Conservation (phyloP, 1,284 basidiomycete species). For the Ganoderma lucidum region DNA sequence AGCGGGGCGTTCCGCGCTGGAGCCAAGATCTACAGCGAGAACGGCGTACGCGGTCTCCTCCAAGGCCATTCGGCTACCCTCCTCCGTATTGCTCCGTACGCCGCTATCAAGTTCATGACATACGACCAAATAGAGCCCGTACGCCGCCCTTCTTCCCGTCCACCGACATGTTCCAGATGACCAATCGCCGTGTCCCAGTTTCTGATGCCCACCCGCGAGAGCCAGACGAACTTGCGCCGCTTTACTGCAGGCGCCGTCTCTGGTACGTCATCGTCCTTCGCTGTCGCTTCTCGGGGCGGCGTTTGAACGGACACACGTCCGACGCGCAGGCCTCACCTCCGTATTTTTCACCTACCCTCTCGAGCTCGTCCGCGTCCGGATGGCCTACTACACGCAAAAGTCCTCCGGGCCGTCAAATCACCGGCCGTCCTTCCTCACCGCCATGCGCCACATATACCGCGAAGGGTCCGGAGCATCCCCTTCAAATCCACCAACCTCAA, state of each 20-base stretch:
- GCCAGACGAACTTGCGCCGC: conserved; percentile 84
- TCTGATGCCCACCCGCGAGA: conserved; percentile 85
- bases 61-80: conserved; percentile 96
- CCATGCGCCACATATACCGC: conserved; percentile 73
- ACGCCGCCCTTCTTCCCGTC: conserved; percentile 37
- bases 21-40: conserved; percentile 78
- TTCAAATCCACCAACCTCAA: not conserved
- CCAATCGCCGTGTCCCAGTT: conserved; percentile 44
- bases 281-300: not conserved
- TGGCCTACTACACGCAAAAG: conserved; percentile 86
- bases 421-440: conserved; percentile 68
- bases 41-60: conserved; percentile 84
- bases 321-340: conserved; percentile 76
- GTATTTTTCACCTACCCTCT: conserved; percentile 95
- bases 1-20: conserved; percentile 87
- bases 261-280: conserved; percentile 55
- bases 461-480: conserved; percentile 57
- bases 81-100: conserved; percentile 91
- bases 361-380: conserved; percentile 93
- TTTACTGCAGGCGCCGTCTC: conserved; percentile 91
- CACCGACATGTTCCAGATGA: not conserved
- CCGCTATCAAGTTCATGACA: conserved; percentile 97
- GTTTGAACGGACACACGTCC: not conserved
- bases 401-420: conserved; percentile 30
- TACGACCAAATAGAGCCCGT: conserved; percentile 91